A percentile compares a stretch with the other conserved stretches of the same genome.
phyloP scores from a whole-genome alignment of 2,329 filamentous ascomycete species.

The Dothistroma septosporum region DNA sequence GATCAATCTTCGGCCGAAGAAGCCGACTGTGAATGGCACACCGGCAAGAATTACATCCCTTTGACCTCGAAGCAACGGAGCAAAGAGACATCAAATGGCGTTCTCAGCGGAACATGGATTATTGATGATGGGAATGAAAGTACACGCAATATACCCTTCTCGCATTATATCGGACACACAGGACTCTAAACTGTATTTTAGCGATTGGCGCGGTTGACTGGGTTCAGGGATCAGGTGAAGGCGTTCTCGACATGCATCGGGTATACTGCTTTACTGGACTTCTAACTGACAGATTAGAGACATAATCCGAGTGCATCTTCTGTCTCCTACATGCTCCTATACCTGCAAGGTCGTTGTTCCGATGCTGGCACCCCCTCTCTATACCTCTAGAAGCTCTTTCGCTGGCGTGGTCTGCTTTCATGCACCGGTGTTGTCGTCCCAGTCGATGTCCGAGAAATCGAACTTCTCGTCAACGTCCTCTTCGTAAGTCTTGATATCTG shows the following conservation, averaged over 20 bases:
- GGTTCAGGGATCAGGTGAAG: background rate
- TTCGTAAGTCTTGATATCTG: background rate
- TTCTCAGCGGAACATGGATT: background rate
- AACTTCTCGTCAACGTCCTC: background rate
- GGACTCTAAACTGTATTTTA: background rate
- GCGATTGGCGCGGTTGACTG: background rate
- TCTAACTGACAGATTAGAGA: background rate
- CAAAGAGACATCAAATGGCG: background rate
- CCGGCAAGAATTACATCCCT: constrained; percentile 7
- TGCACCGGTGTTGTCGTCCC: background rate
- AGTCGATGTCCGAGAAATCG: background rate
- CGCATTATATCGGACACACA: background rate
- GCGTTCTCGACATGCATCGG: background rate
- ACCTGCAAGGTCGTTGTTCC: background rate
- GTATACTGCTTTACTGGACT: background rate
- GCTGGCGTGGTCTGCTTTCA: background rate
- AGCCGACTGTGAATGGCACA: constrained; percentile 10
- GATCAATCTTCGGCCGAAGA: constrained; percentile 47
- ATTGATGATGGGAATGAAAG: background rate
- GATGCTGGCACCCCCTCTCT: background rate
- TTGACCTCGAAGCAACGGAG: background rate
- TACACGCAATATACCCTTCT: constrained; percentile 2
- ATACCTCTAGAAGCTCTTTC: background rate
- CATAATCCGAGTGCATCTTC: background rate
- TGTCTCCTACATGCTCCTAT: background rate